Base-by-base conservation (phyloP, 805 yeast species). In the Jamesozyma spencerorum region DNA sequence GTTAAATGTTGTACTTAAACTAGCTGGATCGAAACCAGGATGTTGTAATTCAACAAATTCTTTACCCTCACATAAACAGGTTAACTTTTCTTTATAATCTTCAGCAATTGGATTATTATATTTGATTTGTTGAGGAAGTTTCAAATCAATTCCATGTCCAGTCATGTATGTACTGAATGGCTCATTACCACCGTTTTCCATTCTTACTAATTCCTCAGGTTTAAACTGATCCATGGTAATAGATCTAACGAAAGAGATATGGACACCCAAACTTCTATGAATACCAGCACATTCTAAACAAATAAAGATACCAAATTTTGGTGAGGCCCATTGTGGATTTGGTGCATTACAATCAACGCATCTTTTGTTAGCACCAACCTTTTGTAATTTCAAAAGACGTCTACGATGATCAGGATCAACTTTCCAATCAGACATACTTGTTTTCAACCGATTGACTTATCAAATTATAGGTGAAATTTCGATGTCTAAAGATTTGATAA, bases 281-380 rank as follows among this genome's bases (percentile, higher is more conserved):
- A 82, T 70, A 35, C 99, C 99, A 15, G 98, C 98, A 69, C 98
- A 92, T 60, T 92, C 99, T 31, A 92, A 73, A 64, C 98, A 92
- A 57, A 92, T 90, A 64, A 88, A 92, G 45, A 92, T 84, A 45
- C 98, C 98, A 65, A 90, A 87, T 63, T 92, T 92, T 29, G 97
- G 97, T 12, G 96, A 86, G 2, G 97, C 97, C 98, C 98, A 92
- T 63, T 92, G 98, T 8, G 98, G 98, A 60, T 88, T 90, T 44
- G 95, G 95, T 1, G 97, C 94, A 30, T 69, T 72, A 64, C 98
- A 92, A 62, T 92, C 98, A 62, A 86, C 82, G 64, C 98, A 92
- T 61, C 77, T 80, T 66, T 82, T 86, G 69, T 87, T 86, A 12
- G 70, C 81, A 20, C 90, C 94, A 36, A 70, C 69, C 58, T 86